Evolutionary conservation across 371 early-diverging fungal genomes (phyloP), one percentile per base, ranked within the genome.

Genomic region (Vairimorpha ceranae): DNA sequence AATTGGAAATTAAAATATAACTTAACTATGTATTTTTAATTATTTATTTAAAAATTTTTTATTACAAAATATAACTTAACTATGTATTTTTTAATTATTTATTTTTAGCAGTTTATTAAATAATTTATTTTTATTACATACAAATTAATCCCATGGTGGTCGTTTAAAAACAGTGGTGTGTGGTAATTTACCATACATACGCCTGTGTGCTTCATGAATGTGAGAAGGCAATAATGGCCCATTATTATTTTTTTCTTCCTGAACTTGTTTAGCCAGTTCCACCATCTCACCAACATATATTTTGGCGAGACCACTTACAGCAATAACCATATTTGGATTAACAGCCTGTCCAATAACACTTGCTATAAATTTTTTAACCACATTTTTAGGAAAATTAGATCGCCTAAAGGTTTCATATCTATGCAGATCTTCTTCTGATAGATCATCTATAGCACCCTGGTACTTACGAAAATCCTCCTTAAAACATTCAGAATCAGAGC

Each of bases 231-330:
- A 81, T 25, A 29, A 88, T 88, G 8, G 84, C 78, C 83, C 85
- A 29, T 27, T 32, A n/a, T 85, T 77, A n/a, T 68, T 51, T 58
- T 65, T 71, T 30, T 79, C 81, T 23, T 64, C 52, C 48, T 80
- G 83, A 19, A 83, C 77, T 33, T 68, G 46, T 52, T 81, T 84
- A 87, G 90, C 92, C 80, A 87, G 86, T 79, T 92, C 92, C 3
- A 92, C 88, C 72, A 95, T 89, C 76, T 95, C 93, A 23, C 94
- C 93, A 0, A 94, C 90, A 86, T 92, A 95, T 14, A 95, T 89
- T 80, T 95, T 95, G 41, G 91, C 87, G 70, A 91, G 89, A 33
- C 94, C 95, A 29, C 90, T 90, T 0, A 95, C 88, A 0, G 92
- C 91, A 84, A 93, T 91, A 0, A 89, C 87, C 82, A 93, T 86